Evolutionary conservation across 2,329 filamentous ascomycete genomes (phyloP).

Genomic region (Phyllosticta paracitricarpa): DNA sequence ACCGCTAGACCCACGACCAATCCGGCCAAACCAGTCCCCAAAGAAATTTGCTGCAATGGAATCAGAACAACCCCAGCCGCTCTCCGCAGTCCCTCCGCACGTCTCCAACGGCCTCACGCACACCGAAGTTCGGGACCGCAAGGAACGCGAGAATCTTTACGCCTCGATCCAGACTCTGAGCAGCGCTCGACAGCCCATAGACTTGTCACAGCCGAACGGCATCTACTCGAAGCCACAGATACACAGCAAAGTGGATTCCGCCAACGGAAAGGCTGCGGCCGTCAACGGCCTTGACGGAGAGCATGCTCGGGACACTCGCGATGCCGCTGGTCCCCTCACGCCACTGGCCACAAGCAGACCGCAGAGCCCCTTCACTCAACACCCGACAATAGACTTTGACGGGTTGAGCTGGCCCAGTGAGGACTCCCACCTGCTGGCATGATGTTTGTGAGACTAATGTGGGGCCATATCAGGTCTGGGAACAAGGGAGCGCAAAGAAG

Average conservation of each 20-base stretch:
- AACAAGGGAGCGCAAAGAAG: conserved; percentile 52
- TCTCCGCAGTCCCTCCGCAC: conserved; percentile 46
- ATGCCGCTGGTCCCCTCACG: conserved; percentile 40
- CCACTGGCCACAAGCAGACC: conserved; percentile 44
- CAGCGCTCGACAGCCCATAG: conserved; percentile 36
- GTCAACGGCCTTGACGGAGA: conserved; percentile 31
- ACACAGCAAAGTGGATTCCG: not conserved
- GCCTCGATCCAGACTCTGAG: conserved; percentile 51
- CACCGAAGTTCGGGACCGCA: conserved; percentile 36
- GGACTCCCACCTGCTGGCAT: conserved; percentile 9
- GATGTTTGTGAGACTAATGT: not conserved
- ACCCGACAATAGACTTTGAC: conserved; percentile 44
- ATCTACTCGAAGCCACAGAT: conserved; percentile 18
- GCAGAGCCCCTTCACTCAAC: conserved; percentile 40
- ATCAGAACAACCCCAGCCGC: conserved; percentile 36
- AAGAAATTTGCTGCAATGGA: conserved; percentile 30
- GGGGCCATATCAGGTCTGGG: conserved; percentile 42
- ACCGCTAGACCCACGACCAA: not conserved
- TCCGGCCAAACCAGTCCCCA: not conserved
- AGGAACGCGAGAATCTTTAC: conserved; percentile 48
- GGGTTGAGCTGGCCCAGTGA: conserved; percentile 47
- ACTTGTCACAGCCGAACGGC: conserved; percentile 30
- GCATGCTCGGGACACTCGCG: conserved; percentile 42
- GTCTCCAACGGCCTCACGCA: conserved; percentile 47
- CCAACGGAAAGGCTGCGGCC: conserved; percentile 1